phyloP scores from a whole-genome alignment of 129 eudicot species.

The Flaveria trinervia region DNA sequence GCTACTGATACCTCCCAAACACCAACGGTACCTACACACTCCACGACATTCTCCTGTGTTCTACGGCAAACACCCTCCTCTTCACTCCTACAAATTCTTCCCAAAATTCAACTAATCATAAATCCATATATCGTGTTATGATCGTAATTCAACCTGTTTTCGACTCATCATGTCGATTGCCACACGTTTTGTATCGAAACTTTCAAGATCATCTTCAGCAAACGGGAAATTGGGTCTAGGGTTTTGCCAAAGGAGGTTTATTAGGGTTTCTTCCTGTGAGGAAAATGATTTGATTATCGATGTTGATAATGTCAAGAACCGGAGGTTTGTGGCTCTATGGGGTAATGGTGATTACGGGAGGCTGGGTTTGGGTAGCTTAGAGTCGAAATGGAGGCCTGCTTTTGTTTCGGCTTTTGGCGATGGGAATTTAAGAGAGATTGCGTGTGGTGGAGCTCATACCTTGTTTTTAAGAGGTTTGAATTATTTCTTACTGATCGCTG shows the following conservation, averaged over 20 bases:
- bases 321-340: slow-evolving; percentile 76
- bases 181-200: slow-evolving; percentile 7
- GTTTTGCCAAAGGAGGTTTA: slow-evolving; percentile 41
- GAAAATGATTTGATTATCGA: slow-evolving; percentile 30
- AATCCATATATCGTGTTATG: slow-evolving; percentile 22
- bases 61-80: not conserved
- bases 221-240: slow-evolving; percentile 37
- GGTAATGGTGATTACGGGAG: slow-evolving; percentile 99
- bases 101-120: slow-evolving; percentile 3
- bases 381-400: slow-evolving; percentile 83
- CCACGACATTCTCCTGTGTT: slow-evolving; percentile 30
- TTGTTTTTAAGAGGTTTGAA: slow-evolving; percentile 73
- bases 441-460: slow-evolving; percentile 97
- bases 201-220: slow-evolving; percentile 14
- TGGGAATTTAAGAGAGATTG: slow-evolving; percentile 50
- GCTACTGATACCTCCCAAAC: not conserved
- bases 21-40: slow-evolving; percentile 35
- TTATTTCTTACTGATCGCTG: slow-evolving; percentile 10
- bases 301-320: slow-evolving; percentile 9
- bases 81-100: slow-evolving; percentile 13
- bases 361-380: slow-evolving; percentile 77
- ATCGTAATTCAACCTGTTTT: slow-evolving; percentile 4
- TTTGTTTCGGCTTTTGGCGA: slow-evolving; percentile 55
- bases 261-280: slow-evolving; percentile 37
- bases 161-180: slow-evolving; percentile 23